phyloP scores from a whole-genome alignment of 805 yeast genomes.

The Kregervanrija fluxuum region DNA sequence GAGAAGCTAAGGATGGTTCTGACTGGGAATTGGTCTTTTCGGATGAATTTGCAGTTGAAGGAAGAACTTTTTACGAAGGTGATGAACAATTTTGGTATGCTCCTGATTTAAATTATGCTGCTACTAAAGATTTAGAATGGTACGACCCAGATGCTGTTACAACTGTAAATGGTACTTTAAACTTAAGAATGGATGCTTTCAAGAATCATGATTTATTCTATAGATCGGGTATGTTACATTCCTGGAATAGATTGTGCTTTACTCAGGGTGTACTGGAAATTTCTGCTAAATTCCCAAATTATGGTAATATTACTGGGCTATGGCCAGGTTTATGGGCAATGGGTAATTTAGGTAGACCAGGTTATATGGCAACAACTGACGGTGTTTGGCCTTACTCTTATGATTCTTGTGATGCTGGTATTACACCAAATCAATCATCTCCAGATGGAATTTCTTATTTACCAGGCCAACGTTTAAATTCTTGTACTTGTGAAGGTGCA shows the following conservation, averaged over 20 bases:
- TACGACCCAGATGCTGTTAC: conserved; percentile 86
- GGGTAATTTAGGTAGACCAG: conserved; percentile 92
- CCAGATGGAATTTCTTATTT: conserved; percentile 82
- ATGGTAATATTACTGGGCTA: conserved; percentile 70
- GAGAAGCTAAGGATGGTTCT: conserved; percentile 52
- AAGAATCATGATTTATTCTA: conserved; percentile 72
- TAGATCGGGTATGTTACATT: conserved; percentile 86
- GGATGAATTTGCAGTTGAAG: conserved; percentile 86
- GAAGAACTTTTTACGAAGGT: conserved; percentile 83
- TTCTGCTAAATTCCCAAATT: conserved; percentile 71
- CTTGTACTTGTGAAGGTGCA: conserved; percentile 75
- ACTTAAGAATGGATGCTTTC: conserved; percentile 72
- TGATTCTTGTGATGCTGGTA: conserved; percentile 85
- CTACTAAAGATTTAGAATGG: conserved; percentile 91
- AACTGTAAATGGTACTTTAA: conserved; percentile 67
- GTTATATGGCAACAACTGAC: conserved; percentile 77
- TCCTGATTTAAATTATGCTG: conserved; percentile 75
- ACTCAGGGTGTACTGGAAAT: conserved; percentile 78
- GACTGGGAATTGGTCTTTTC: conserved; percentile 75
- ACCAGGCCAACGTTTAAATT: conserved; percentile 73
- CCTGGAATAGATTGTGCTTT: conserved; percentile 88
- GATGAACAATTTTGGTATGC: conserved; percentile 92
- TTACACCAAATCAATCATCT: conserved; percentile 87
- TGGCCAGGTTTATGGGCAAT: conserved; percentile 98
- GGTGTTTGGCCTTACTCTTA: conserved; percentile 96